These are phyloP conservation scores for Castanea sativa DNA, from an alignment of 306 rosid species.

Conservation along the genomic window DNA sequence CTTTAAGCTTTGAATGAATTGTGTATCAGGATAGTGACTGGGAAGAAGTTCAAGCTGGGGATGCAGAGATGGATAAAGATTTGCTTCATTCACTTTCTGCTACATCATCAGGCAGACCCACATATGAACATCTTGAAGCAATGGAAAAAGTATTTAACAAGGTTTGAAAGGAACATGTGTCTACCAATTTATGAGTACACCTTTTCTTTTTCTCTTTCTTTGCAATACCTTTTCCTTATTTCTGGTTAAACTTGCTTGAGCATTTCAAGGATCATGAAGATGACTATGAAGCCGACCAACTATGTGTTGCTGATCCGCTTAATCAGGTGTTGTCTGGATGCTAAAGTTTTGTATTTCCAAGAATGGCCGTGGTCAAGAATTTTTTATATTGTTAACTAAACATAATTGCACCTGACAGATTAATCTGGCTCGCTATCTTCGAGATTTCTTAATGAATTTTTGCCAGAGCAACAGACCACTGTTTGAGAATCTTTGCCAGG, in stretches of 20 bases:
- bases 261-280: conserved; percentile 70
- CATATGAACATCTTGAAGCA: conserved; percentile 76
- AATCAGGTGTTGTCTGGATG: conserved; percentile 54
- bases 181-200: neutral
- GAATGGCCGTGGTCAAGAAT: neutral
- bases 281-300: conserved; percentile 69
- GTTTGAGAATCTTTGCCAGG: conserved; percentile 72
- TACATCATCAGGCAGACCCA: conserved; percentile 51
- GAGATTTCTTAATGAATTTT: conserved; percentile 63
- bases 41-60: conserved; percentile 75
- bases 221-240: conserved; percentile 6
- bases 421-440: conserved; percentile 63
- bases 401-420: conserved; percentile 48
- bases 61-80: conserved; percentile 44
- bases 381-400: neutral
- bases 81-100: conserved; percentile 50
- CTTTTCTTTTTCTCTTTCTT: neutral
- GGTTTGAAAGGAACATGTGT: conserved; percentile 42
- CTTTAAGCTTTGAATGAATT: conserved; percentile 7
- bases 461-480: conserved; percentile 55
- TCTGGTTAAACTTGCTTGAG: conserved; percentile 24
- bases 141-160: conserved; percentile 76
- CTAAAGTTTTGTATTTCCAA: neutral
- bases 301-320: conserved; percentile 77
- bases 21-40: conserved; percentile 80